Evolutionary conservation across 2,329 filamentous ascomycete genomes (phyloP), one percentile per base, ranked within the genome.

Genomic region (Penicillium italicum): DNA sequence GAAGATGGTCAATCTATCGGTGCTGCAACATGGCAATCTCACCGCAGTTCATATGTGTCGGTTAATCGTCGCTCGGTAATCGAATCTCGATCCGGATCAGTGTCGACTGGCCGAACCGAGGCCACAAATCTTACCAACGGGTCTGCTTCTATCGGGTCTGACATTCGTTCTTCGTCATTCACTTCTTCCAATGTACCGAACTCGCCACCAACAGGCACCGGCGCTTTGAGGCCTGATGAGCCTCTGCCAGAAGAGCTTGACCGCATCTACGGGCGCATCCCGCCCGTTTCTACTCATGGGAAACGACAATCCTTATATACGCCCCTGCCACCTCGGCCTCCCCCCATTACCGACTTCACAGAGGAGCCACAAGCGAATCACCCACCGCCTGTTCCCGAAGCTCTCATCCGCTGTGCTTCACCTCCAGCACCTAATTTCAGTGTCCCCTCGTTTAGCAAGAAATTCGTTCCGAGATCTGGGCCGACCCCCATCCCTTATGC

Each of bases 391-490:
- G 46, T 66, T 7, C 65, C 66, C 5, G 69, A 72, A 16, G 49
- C 62, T 9, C 49, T 66, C 8, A 44, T 61, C 28, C 67, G 69
- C 44, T 66, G 69, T 49, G 55, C 66, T n/a, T 71, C 73, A 0
- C 69, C 71, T 4, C 66, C 72, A 24, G 67, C 73, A 4, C 74
- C 73, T 3, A 76, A 76, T 51, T 76, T 76, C 46, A 76, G 75
- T 53, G 69, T 76, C 16, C 74, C 74, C 4, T 69, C 68, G 1
- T 74, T 75, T 51, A 76, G 72, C 65, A 72, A 68, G 62, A 70
- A 72, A 54, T 74, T 73, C 38, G 62, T 65, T 3, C 56, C 68
- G 14, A 60, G 63, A 37, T 60, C 56, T 9, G 60, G 60, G 3
- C 56, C 56, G 9, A 55, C 28, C 30, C 55, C 46, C 14, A 55